Evolutionary conservation across 75 land plant species (phyloP).

Genomic region (Pinus taeda): DNA sequence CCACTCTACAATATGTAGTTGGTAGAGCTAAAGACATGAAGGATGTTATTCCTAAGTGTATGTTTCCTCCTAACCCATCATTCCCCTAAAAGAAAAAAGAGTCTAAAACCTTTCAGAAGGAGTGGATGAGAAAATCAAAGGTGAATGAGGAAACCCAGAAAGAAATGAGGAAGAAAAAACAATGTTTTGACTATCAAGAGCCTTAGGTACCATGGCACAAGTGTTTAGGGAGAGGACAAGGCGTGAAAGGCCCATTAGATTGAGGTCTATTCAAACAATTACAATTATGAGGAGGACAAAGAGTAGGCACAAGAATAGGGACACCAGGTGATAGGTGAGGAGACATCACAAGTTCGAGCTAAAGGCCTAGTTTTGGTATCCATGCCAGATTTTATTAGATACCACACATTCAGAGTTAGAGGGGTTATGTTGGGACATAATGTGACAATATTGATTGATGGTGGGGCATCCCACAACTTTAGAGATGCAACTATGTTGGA

Average conservation of each 20-base stretch:
- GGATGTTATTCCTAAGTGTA: not conserved
- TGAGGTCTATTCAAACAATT: not conserved
- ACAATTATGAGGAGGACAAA: not conserved
- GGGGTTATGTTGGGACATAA: not conserved
- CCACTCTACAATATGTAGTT: not conserved
- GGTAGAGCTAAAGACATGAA: not conserved
- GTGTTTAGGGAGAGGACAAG: not conserved
- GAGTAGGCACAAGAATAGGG: not conserved
- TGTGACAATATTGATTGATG: not conserved
- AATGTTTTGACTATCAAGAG: not conserved
- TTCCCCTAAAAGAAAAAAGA: not conserved
- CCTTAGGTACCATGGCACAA: not conserved
- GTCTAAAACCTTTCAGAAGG: not conserved
- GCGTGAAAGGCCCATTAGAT: not conserved
- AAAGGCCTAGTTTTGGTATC: not conserved
- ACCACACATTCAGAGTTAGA: not conserved
- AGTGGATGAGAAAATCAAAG: not conserved
- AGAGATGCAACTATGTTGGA: not conserved
- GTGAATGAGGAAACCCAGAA: not conserved
- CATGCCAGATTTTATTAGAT: not conserved
- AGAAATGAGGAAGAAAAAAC: not conserved
- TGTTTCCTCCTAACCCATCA: not conserved
- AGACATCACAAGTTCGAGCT: not conserved
- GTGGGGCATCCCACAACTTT: not conserved
- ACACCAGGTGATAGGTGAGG: not conserved